These are phyloP conservation scores for Malus sieversii DNA, from an alignment of 306 rosid genomes.

Conservation along the genomic window DNA sequence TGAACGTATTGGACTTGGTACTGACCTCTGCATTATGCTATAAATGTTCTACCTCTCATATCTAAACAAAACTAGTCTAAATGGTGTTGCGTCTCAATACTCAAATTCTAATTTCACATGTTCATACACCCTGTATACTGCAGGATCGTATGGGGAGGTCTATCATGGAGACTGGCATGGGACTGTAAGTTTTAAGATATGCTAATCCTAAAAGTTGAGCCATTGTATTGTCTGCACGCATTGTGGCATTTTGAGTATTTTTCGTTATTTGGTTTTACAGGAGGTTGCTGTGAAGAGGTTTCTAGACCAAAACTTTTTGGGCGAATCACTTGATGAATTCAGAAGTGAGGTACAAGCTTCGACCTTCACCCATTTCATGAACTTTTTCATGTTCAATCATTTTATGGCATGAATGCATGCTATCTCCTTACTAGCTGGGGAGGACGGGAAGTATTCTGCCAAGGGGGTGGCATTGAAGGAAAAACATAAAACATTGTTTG, in stretches of 20 bases:
- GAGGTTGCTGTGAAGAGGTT: slow-evolving; percentile 95
- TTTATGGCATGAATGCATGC: neutral
- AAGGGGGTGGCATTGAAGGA: too few relatives aligned
- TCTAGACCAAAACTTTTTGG: slow-evolving; percentile 77
- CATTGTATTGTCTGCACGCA: neutral
- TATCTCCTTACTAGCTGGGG: neutral
- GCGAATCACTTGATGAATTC: slow-evolving; percentile 93
- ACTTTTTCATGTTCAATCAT: neutral
- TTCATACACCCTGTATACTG: slow-evolving; percentile 24
- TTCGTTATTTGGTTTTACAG: slow-evolving; percentile 34
- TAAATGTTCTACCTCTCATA: slow-evolving; percentile 15
- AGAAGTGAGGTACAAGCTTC: slow-evolving; percentile 64
- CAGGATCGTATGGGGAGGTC: slow-evolving; percentile 99
- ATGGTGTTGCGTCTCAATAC: slow-evolving; percentile 3
- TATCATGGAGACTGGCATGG: slow-evolving; percentile 95
- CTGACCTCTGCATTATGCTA: slow-evolving; percentile 30
- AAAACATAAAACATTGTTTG: too few relatives aligned
- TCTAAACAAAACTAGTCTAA: slow-evolving; percentile 10
- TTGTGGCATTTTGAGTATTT: slow-evolving; percentile 1
- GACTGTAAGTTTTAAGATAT: slow-evolving; percentile 67
- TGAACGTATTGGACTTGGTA: slow-evolving; percentile 98
- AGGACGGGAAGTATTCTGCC: too few relatives aligned
- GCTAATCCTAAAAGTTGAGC: slow-evolving; percentile 5
- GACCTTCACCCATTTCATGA: neutral
- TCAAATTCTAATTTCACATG: slow-evolving; percentile 13